phyloP scores from a whole-genome alignment of 257 asterid genomes.

The Gentiana dahurica region DNA sequence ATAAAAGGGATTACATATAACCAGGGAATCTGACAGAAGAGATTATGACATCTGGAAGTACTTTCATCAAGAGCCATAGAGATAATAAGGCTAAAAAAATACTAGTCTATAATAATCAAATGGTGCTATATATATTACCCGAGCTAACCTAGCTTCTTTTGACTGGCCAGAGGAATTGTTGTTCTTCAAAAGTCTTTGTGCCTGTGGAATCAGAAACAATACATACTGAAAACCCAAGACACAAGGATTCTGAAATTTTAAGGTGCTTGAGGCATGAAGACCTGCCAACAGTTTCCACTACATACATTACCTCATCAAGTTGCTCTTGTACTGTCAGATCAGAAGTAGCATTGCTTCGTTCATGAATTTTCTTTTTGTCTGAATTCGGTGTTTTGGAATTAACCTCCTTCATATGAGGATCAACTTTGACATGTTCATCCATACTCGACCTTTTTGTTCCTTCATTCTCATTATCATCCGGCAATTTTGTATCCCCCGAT shows the following conservation, averaged over 20 bases:
- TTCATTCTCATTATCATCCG: slow-evolving; percentile 23
- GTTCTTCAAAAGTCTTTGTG: slow-evolving; percentile 89
- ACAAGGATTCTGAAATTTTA: slow-evolving; percentile 11
- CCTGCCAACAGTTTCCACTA: slow-evolving; percentile 7
- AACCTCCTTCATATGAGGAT: slow-evolving; percentile 25
- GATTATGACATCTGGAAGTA: too few relatives aligned
- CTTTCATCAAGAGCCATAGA: too few relatives aligned
- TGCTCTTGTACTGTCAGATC: slow-evolving; percentile 67
- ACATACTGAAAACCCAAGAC: slow-evolving; percentile 15
- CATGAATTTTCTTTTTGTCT: slow-evolving; percentile 41
- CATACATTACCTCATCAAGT: slow-evolving; percentile 70
- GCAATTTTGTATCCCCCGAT: slow-evolving; percentile 29
- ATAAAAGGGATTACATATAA: too few relatives aligned
- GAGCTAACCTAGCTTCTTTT: slow-evolving; percentile 94
- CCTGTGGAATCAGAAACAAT: slow-evolving; percentile 46
- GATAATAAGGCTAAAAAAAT: too few relatives aligned
- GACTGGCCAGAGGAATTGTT: slow-evolving; percentile 87
- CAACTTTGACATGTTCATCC: slow-evolving; percentile 29
- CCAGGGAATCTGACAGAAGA: too few relatives aligned
- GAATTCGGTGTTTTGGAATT: slow-evolving; percentile 30
- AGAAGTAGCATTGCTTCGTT: slow-evolving; percentile 34
- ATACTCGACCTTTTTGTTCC: slow-evolving; percentile 32
- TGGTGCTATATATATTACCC: slow-evolving; percentile 42
- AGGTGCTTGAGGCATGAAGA: slow-evolving; percentile 9
- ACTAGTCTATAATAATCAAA: background rate